These are phyloP conservation scores for Lachnellula subtilissima DNA, from an alignment of 2,329 filamentous ascomycete species.

Conservation along the genomic window DNA sequence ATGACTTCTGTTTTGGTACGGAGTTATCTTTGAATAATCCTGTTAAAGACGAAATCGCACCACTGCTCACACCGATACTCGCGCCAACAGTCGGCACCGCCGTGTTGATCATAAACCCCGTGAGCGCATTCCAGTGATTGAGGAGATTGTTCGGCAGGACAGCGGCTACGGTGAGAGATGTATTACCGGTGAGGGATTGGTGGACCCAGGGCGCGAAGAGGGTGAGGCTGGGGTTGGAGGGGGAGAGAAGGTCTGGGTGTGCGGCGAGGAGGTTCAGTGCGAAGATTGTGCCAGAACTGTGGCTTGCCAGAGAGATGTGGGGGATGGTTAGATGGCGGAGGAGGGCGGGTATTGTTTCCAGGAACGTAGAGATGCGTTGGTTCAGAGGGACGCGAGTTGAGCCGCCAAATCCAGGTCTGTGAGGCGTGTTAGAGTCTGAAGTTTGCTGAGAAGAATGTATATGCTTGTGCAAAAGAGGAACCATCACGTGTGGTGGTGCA, in stretches of 20 bases:
- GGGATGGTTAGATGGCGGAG: conserved; percentile 34
- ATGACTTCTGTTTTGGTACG: not conserved
- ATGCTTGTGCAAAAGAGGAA: not conserved
- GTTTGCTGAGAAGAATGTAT: not conserved
- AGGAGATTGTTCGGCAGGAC: conserved; percentile 26
- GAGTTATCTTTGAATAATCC: conserved; percentile 5
- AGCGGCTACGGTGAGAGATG: conserved; percentile 11
- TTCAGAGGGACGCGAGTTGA: conserved; percentile 36
- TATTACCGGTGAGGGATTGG: conserved; percentile 20
- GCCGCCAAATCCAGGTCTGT: conserved; percentile 40
- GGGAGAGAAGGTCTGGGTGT: conserved; percentile 31
- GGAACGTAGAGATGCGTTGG: conserved; percentile 35
- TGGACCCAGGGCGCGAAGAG: conserved; percentile 38
- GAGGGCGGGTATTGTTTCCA: conserved; percentile 38
- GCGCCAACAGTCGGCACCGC: conserved; percentile 26
- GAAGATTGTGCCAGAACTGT: conserved; percentile 40
- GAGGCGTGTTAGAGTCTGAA: not conserved
- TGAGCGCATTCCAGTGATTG: conserved; percentile 30
- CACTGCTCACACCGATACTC: conserved; percentile 1
- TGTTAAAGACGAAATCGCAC: conserved; percentile 5
- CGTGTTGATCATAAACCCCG: conserved; percentile 30
- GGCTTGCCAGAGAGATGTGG: conserved; percentile 36
- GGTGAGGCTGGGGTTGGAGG: conserved; percentile 28
- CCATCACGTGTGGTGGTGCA: not conserved
- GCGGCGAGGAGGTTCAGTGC: conserved; percentile 37